Base-by-base conservation (phyloP, 371 early-diverging fungal species). In the Mortierella sp. region DNA sequence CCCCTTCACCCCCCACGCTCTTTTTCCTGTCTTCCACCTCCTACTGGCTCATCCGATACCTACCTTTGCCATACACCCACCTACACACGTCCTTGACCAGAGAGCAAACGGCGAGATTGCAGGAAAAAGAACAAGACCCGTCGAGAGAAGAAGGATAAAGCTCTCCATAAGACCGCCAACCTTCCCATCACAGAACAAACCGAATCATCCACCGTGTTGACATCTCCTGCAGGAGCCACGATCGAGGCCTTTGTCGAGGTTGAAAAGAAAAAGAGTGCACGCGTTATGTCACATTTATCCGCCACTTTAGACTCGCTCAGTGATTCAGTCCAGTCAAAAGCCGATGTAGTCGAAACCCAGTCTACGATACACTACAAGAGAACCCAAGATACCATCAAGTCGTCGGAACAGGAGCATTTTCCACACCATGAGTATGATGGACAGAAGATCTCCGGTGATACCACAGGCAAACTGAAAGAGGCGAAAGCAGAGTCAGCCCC, bases 131-230 rank as follows among this genome's bases (percentile, higher is more conserved):
- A n/a, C n/a, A n/a, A n/a, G n/a, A n/a, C n/a, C n/a, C n/a, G n/a
- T n/a, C n/a, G n/a, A n/a, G n/a, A n/a, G n/a, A 72, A 66, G 55
- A 61, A 34, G 62, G 47, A 52, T 41, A 71, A 62, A 61, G 59
- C 54, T 31, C 45, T 59, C 26, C 30, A 41, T 30, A 51, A 41
- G n/a, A n/a, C n/a, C 51, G 52, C 57, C 18, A 38, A 45, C 10
- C 4, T 57, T 16, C 27, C 59, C 2, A 16, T 43, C 12, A 5
- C n/a, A n/a, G 5, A 5, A 45, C n/a, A 7, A 45, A 19, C 34
- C 19, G 42, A 5, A 45, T 18, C 26, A 27, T 12, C 53, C 27
- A 45, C 18, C 24, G 51, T 16, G 19, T 12, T n/a, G 47, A 10
- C 3, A 26, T 24, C 3, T 28, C 12, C 21, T 30, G 23, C 39